Evolutionary conservation across 208 protist genomes (phyloP).

Genomic region (Histomonas meleagridis): DNA sequence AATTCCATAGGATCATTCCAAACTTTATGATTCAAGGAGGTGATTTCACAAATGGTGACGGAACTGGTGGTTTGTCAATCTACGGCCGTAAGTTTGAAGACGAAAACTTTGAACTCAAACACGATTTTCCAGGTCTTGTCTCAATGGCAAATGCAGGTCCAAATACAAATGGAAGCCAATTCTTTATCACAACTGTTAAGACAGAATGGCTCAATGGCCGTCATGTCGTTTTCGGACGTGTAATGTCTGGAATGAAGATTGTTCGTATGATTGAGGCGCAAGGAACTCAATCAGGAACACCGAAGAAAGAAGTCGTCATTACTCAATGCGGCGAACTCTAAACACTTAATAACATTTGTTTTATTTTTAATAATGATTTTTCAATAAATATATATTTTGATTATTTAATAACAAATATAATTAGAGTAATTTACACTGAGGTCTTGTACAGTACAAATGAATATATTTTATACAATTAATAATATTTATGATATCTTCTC

Average conservation of each 20-base stretch:
- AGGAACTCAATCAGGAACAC: not conserved
- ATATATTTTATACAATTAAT: too few species aligned
- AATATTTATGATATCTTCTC: too few species aligned
- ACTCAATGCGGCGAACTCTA: too few species aligned
- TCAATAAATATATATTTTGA: too few species aligned
- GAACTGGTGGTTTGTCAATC: conserved; percentile 58
- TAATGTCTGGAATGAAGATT: conserved; percentile 57
- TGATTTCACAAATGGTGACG: conserved; percentile 58
- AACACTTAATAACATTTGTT: not conserved
- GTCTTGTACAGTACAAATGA: too few species aligned
- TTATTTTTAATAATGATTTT: too few species aligned
- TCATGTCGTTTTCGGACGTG: conserved; percentile 65
- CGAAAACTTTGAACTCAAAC: conserved; percentile 45
- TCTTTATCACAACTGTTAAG: conserved; percentile 60
- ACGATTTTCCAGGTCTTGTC: conserved; percentile 54
- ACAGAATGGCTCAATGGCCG: conserved; percentile 65
- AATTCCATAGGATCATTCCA: conserved; percentile 61
- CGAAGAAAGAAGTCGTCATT: too few species aligned
- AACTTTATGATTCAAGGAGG: conserved; percentile 64
- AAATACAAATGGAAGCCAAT: conserved; percentile 67
- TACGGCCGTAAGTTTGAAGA: conserved; percentile 57
- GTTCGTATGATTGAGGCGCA: conserved; percentile 53
- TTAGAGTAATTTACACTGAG: too few species aligned
- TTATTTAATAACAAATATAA: too few species aligned
- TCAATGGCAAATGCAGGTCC: conserved; percentile 70